A percentile compares a stretch with the other conserved stretches of the same genome.
Evolutionary conservation across 345 rosid genomes (phyloP).

Genomic region (Angophora floribunda): DNA sequence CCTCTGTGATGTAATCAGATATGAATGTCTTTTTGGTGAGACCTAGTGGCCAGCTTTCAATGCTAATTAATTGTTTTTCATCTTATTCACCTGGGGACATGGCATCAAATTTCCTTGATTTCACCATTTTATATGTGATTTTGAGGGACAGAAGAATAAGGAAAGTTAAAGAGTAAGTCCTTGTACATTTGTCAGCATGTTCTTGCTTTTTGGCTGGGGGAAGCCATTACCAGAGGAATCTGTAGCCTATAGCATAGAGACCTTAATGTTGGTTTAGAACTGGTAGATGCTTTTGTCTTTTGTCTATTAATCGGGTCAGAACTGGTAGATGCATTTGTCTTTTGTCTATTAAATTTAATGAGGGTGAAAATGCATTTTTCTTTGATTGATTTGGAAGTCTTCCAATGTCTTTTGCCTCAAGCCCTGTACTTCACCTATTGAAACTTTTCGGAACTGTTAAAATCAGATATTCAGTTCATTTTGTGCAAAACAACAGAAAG

Average conservation of each 20-base stretch:
- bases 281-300: not conserved
- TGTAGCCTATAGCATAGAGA: not conserved
- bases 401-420: not conserved
- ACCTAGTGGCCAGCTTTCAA: not conserved
- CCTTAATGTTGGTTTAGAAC: not conserved
- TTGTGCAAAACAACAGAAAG: not conserved
- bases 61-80: not conserved
- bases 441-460: not conserved
- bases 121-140: not conserved
- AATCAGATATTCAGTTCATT: not conserved
- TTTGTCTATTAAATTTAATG: not conserved
- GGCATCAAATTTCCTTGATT: not conserved
- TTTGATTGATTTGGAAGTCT: not conserved
- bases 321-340: not conserved
- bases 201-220: not conserved
- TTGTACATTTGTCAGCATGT: not conserved
- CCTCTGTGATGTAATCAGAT: not conserved
- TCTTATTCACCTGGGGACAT: not conserved
- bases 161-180: not conserved
- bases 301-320: not conserved
- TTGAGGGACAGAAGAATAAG: not conserved
- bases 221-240: not conserved
- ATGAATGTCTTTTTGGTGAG: not conserved
- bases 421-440: not conserved
- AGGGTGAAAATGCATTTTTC: rapidly evolving